A percentile compares a stretch with the other conserved stretches of the same genome.
These are phyloP conservation scores for Venustampulla echinocandica DNA, from an alignment of 495 filamentous ascomycete species.

Conservation along the genomic window DNA sequence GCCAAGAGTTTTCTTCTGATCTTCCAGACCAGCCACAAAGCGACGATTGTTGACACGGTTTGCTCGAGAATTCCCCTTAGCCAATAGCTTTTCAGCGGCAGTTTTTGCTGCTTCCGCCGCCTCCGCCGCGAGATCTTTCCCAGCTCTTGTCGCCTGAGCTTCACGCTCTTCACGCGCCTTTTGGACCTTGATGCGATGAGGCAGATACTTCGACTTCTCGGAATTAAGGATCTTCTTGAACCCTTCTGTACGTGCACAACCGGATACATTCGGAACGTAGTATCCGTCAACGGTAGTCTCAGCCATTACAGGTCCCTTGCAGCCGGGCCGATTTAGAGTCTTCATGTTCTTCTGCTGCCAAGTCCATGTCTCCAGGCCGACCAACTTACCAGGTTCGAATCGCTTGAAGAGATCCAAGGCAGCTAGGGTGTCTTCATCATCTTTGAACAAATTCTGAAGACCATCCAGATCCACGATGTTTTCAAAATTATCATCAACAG, in stretches of 20 bases:
- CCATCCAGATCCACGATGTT: constrained; percentile 69
- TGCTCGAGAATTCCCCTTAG: constrained; percentile 71
- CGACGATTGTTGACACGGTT: constrained; percentile 93
- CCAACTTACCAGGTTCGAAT: not conserved
- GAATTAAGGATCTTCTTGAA: constrained; percentile 89
- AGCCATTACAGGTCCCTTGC: constrained; percentile 11
- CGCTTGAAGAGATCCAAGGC: constrained; percentile 1
- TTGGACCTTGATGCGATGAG: constrained; percentile 92
- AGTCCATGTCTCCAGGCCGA: constrained; percentile 54
- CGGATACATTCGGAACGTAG: constrained; percentile 77
- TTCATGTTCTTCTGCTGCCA: constrained; percentile 90
- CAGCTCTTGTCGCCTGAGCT: constrained; percentile 64
- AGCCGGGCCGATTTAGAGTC: constrained; percentile 52
- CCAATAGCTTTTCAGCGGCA: constrained; percentile 66
- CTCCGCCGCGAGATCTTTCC: constrained; percentile 54
- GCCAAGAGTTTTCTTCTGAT: constrained; percentile 78
- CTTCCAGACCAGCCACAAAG: constrained; percentile 86
- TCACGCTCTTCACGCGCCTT: constrained; percentile 81
- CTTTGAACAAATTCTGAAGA: constrained; percentile 66
- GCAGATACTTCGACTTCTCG: constrained; percentile 96
- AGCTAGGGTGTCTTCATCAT: constrained; percentile 64
- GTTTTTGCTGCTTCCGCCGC: constrained; percentile 64
- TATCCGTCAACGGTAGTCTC: constrained; percentile 65
- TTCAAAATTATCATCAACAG: constrained; percentile 57
- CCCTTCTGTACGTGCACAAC: constrained; percentile 84